Evolutionary conservation across 139 green algal genomes (phyloP).

Genomic region (Auxenochlorella pyrenoidosa): DNA sequence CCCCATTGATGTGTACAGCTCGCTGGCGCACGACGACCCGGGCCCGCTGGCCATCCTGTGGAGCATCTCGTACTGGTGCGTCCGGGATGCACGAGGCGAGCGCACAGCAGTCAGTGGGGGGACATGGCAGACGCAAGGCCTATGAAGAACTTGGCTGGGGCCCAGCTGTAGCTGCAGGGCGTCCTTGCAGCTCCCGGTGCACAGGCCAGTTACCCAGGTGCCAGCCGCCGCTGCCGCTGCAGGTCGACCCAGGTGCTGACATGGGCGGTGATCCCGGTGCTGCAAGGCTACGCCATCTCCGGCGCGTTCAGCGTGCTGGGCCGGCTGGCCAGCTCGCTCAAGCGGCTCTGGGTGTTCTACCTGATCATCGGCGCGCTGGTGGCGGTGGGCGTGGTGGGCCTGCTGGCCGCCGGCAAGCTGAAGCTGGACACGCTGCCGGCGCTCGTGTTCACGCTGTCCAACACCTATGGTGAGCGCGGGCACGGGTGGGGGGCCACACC

Average conservation of each 20-base stretch:
- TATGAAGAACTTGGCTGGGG: too few relatives aligned
- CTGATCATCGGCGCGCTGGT: constrained; percentile 69
- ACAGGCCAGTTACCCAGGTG: too few relatives aligned
- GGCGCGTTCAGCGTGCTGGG: constrained; percentile 84
- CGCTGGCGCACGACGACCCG: constrained; percentile 42
- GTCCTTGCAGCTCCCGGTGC: too few relatives aligned
- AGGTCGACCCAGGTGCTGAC: constrained; percentile 85
- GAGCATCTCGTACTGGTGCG: constrained; percentile 79
- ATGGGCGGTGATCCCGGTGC: constrained; percentile 90
- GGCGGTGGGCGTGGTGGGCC: constrained; percentile 55
- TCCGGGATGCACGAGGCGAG: background rate
- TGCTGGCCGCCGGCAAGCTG: constrained; percentile 65
- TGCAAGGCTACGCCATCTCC: constrained; percentile 87
- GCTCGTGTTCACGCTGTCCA: constrained; percentile 83
- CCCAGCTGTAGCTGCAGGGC: too few relatives aligned
- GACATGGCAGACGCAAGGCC: too few relatives aligned
- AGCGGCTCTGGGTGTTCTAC: constrained; percentile 83
- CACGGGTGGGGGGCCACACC: background rate
- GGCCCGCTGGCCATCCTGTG: constrained; percentile 66
- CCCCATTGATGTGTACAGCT: constrained; percentile 84
- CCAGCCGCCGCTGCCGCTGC: constrained; percentile 5
- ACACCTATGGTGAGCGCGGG: constrained; percentile 79
- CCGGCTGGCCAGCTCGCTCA: constrained; percentile 61
- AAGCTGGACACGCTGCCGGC: constrained; percentile 55
- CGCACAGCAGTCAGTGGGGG: background rate